phyloP scores from a whole-genome alignment of 1,284 basidiomycete genomes.

The Dichomitus squalens region DNA sequence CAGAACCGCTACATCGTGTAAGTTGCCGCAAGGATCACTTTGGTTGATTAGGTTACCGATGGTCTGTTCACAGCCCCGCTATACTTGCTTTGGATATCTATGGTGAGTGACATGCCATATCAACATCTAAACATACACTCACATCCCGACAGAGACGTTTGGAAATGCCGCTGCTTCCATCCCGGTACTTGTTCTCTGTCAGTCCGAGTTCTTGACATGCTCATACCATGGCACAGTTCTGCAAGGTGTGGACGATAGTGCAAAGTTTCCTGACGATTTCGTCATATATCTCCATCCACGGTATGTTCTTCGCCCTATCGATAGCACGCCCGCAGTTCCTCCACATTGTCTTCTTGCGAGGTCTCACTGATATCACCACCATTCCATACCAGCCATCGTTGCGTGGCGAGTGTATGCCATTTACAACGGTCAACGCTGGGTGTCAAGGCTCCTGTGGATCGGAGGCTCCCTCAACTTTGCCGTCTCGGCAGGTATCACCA shows the following conservation, averaged over 20 bases:
- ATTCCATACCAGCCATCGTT: conserved; percentile 27
- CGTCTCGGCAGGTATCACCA: conserved; percentile 28
- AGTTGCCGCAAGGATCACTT: conserved; percentile 2
- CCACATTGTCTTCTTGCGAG: background rate
- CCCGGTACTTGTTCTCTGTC: conserved; percentile 11
- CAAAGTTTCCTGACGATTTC: conserved; percentile 33
- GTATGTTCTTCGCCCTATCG: conserved; percentile 13
- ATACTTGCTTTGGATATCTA: conserved; percentile 34
- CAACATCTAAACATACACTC: background rate
- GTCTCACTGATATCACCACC: background rate
- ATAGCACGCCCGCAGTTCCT: background rate
- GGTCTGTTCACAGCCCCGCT: conserved; percentile 24
- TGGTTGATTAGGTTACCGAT: background rate
- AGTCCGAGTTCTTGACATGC: background rate
- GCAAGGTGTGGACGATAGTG: conserved; percentile 32
- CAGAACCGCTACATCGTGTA: conserved; percentile 37
- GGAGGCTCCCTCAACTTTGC: conserved; percentile 27
- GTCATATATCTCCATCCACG: conserved; percentile 36
- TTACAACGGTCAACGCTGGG: conserved; percentile 30
- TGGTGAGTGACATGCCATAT: conserved; percentile 20
- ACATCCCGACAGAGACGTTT: conserved; percentile 20
- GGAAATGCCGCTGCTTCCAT: conserved; percentile 20
- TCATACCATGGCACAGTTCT: conserved; percentile 25
- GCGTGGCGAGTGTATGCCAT: conserved; percentile 33
- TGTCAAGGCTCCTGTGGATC: conserved; percentile 29